phyloP scores from a whole-genome alignment of 2,329 filamentous ascomycete species.

The Sclerotinia minor region DNA sequence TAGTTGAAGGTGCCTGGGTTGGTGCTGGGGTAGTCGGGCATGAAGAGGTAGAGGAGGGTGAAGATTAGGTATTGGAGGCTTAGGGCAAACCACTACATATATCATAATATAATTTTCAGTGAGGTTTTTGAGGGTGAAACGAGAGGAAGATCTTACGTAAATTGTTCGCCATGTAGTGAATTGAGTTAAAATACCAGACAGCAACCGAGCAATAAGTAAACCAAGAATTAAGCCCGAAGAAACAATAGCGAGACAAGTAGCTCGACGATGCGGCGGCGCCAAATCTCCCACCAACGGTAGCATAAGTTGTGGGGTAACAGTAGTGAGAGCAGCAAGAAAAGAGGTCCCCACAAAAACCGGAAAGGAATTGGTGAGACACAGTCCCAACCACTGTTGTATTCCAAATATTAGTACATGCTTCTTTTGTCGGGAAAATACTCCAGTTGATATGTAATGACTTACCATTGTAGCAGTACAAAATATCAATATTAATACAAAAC shows the following conservation, averaged over 20 bases:
- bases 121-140: too few relatives aligned
- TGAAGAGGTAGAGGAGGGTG: constrained; percentile 64
- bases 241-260: constrained; percentile 70
- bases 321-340: constrained; percentile 73
- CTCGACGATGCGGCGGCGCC: constrained; percentile 66
- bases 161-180: constrained; percentile 74
- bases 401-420: constrained; percentile 9
- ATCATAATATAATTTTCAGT: too few relatives aligned
- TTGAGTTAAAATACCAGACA: constrained; percentile 73
- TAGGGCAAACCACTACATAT: constrained; percentile 62
- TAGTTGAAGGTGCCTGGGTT: constrained; percentile 68
- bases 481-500: constrained; percentile 67
- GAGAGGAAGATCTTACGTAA: constrained; percentile 48
- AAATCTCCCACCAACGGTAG: constrained; percentile 78
- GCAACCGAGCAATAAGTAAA: constrained; percentile 71
- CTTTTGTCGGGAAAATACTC: not conserved
- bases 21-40: constrained; percentile 79
- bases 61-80: constrained; percentile 69
- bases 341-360: constrained; percentile 66
- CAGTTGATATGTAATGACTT: constrained; percentile 38
- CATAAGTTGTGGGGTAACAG: constrained; percentile 78
- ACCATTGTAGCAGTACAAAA: constrained; percentile 68
- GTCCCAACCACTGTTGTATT: constrained; percentile 58
- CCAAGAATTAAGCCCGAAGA: constrained; percentile 74
- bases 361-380: constrained; percentile 68